Evolutionary conservation across 2,329 filamentous ascomycete genomes (phyloP).

Genomic region (Cryphonectria naterciae): DNA sequence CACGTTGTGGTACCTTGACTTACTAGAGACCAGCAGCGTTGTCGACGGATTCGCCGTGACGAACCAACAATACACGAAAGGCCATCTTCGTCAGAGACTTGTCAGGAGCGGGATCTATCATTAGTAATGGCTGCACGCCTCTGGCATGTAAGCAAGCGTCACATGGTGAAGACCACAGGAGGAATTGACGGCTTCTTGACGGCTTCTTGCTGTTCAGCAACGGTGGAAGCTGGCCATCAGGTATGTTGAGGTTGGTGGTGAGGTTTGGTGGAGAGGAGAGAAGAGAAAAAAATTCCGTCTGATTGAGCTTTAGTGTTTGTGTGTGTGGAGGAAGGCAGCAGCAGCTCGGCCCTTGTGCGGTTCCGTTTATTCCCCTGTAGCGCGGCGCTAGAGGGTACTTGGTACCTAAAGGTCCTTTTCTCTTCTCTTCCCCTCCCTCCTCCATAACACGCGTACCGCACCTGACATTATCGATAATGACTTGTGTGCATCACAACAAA

Average conservation of each 20-base stretch:
- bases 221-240: not conserved
- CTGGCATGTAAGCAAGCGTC: not conserved
- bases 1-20: conserved; percentile 33
- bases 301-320: not conserved
- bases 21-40: conserved; percentile 81
- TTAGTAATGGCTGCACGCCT: conserved; percentile 5
- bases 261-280: not conserved
- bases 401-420: too few relatives aligned
- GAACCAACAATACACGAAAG: conserved; percentile 73
- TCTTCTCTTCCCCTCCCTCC: too few relatives aligned
- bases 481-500: too few relatives aligned
- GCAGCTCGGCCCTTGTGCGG: not conserved
- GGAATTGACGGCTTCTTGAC: not conserved
- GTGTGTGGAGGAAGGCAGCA: too few relatives aligned
- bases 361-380: not conserved
- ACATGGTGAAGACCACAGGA: not conserved
- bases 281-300: not conserved
- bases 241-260: not conserved
- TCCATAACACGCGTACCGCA: too few relatives aligned
- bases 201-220: not conserved
- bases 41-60: conserved; percentile 89
- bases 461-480: too few relatives aligned
- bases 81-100: conserved; percentile 3
- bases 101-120: not conserved
- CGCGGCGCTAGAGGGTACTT: not conserved